Base-by-base conservation (phyloP, 345 rosid species). In the Brassica nigra region DNA sequence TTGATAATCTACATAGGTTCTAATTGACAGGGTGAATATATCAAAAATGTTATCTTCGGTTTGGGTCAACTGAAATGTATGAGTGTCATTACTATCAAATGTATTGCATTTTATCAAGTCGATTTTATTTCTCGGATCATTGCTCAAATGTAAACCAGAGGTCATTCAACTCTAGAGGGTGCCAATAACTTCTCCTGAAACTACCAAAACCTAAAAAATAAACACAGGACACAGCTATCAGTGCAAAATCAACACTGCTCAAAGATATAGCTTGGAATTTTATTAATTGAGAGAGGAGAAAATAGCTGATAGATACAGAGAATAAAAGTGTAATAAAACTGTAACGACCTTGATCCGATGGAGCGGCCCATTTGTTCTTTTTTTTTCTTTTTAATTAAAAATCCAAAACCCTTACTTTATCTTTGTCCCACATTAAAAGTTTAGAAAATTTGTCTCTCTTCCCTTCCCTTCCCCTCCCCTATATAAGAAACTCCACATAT, bases 201-300 rank as follows among this genome's bases (percentile, higher is more conserved):
- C 89, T 49, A 95, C 97, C 76, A 91, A 66, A 59, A 92, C 95
- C 99, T 92, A 68, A 55, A 61, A 62, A 77, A 55, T 15, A 71
- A 73, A 71, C 61, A 73, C 29, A 66, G 31, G 12, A 37, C 73
- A 78, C 58, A 68, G 2, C 7, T n/a, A 58, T 73, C 2, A 62
- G 58, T 27, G 39, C 47, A 79, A 67, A 28, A 23, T 52, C 75
- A 80, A 74, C 16, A 49, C 66, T 34, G 36, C 73, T 61, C 63
- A 71, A 39, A 39, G 44, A 39, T 39, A 39, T 39, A 39, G 44
- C 44, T 39, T 2, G 44, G 44, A 39, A 37, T 8, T 10, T 39
- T 39, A 8, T 39, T 2, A 39, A 2, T 39, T 11, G 44, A 39
- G 44, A 39, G 4, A 9, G 44, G 44, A 39, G 44, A 39, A 8